Base-by-base conservation (phyloP, 129 eudicot genomes). In the Pittosporum tobira region DNA sequence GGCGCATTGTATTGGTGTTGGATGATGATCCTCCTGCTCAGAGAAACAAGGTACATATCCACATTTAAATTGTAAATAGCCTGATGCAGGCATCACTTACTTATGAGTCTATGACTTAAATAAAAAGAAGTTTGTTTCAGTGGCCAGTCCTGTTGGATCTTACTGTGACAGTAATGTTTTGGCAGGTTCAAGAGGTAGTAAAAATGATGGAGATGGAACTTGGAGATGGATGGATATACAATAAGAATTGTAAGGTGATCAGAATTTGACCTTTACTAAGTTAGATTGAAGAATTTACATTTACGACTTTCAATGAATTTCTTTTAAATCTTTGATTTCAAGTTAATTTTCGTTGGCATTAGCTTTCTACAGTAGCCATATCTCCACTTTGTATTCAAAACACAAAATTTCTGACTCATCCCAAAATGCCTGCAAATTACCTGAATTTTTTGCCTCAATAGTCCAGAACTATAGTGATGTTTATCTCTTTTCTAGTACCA, bases 141-240 rank as follows among this genome's bases (percentile, higher is more conserved):
- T 11, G 13, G 16, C 23, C 16, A 22, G 14, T 45, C n/a, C 27
- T 44, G 20, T 15, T 16, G 58, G 37, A 21, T 0, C 13, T 18
- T 18, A 26, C 48, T 7, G 53, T 21, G 34, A 62, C n/a, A 7
- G 5, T 63, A 44, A 47, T 53, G 46, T 40, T 26, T 59, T 47
- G 54, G 20, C 71, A 90, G 97, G 85, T 83, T 59, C 72, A 86
- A 58, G 94, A 90, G 79, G 89, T 86, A 49, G 76, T 90, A 31
- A 77, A 74, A 66, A 71, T 82, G 87, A 82, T 90, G 94, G 97
- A 82, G 74, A 75, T 71, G 77, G 94, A 85, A 63, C 87, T 90
- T 63, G 95, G 97, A 26, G 97, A 80, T 18, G 97, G 89, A 65
- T 90, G 97, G 95, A 90, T 85, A 47, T 73, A 62, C 45, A 79